These are phyloP conservation scores for Cryptococcus sp. DNA, from an alignment of 1,284 basidiomycete genomes.

Conservation along the genomic window DNA sequence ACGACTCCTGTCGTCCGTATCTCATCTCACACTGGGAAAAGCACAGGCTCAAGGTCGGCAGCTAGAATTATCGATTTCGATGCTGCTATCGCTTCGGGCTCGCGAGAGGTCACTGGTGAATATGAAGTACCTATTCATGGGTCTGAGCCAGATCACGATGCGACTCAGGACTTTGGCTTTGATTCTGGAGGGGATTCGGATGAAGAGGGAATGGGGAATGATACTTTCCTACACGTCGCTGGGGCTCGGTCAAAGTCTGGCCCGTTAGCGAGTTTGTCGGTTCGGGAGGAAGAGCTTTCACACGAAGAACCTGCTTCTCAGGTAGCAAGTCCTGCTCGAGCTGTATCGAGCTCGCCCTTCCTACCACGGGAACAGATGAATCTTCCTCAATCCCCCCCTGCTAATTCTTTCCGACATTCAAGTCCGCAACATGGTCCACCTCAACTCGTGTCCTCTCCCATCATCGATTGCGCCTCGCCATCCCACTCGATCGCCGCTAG, in stretches of 20 bases:
- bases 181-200: conserved; percentile 15
- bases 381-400: no score
- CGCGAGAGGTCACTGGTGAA: not conserved
- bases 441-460: no score
- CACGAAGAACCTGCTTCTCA: no score
- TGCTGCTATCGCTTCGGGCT: not conserved
- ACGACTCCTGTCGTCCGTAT: not conserved
- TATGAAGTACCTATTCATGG: not conserved
- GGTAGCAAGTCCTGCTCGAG: no score
- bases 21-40: not conserved
- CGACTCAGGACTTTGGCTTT: conserved; percentile 3
- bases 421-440: no score
- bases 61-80: not conserved
- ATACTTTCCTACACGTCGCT: conserved; percentile 16
- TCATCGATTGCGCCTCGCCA: no score
- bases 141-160: not conserved
- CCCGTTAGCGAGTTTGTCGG: no score
- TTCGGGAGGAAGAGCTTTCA: no score
- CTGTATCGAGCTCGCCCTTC: no score
- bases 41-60: not conserved
- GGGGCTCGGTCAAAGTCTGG: not conserved
- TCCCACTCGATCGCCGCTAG: no score
- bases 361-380: no score
- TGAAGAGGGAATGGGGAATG: conserved; percentile 11
- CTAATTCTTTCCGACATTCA: no score